Evolutionary conservation across 345 rosid species (phyloP).

Genomic region (Murraya koenigii): DNA sequence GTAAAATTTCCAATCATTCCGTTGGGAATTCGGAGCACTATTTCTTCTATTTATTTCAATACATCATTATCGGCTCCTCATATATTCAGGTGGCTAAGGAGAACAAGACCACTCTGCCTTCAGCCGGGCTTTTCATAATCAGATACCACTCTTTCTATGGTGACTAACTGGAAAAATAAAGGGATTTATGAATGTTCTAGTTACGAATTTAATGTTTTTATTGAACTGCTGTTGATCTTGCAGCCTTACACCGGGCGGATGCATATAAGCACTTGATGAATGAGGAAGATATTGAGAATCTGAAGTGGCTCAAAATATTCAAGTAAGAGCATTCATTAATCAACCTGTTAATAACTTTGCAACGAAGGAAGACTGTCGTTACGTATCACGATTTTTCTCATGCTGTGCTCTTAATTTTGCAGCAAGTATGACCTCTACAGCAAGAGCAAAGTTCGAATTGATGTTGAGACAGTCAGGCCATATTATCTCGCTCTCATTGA

Average conservation of each 20-base stretch:
- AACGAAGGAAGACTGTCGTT: background rate
- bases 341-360: background rate
- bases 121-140: slow-evolving; percentile 60
- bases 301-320: slow-evolving; percentile 48
- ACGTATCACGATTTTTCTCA: background rate
- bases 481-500: background rate
- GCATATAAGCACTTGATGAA: slow-evolving; percentile 45
- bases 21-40: background rate
- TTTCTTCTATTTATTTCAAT: background rate
- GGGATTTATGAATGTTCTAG: background rate
- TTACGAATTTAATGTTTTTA: background rate
- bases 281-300: slow-evolving; percentile 43
- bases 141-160: slow-evolving; percentile 68
- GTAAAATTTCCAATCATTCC: slow-evolving; percentile 17
- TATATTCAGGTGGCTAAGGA: slow-evolving; percentile 48
- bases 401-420: background rate
- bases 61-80: background rate
- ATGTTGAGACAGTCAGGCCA: background rate
- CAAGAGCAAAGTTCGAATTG: background rate
- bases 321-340: slow-evolving; percentile 22
- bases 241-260: slow-evolving; percentile 43
- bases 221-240: background rate
- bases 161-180: slow-evolving; percentile 14
- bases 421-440: background rate
- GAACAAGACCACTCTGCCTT: slow-evolving; percentile 50